Conservation (phyloP, 768 basidiomycete genomes). For the Chiua virens region DNA sequence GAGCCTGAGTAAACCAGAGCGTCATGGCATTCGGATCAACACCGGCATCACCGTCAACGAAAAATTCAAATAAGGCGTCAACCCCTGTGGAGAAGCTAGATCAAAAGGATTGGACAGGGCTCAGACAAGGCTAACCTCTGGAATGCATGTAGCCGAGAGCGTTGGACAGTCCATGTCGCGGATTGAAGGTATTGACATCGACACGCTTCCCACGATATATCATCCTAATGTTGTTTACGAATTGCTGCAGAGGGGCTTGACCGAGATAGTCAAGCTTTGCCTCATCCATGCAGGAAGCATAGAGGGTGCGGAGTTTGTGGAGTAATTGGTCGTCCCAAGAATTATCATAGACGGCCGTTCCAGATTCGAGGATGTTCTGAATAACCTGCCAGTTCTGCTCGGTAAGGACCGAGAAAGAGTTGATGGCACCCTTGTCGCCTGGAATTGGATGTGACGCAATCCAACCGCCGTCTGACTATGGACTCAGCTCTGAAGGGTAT, state of each 20-base stretch:
- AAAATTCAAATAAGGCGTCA: slow-evolving; percentile 73
- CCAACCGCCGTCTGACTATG: slow-evolving; percentile 80
- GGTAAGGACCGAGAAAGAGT: slow-evolving; percentile 69
- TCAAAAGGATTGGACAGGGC: background rate
- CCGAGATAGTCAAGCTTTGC: slow-evolving; percentile 73
- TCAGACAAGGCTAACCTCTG: slow-evolving; percentile 50
- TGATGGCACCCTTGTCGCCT: slow-evolving; percentile 74
- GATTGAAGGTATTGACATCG: slow-evolving; percentile 34
- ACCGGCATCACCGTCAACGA: slow-evolving; percentile 86
- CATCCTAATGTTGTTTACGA: slow-evolving; percentile 60
- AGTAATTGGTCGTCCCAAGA: slow-evolving; percentile 56
- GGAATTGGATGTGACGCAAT: slow-evolving; percentile 79
- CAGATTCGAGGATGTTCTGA: slow-evolving; percentile 62
- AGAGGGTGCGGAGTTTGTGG: slow-evolving; percentile 69
- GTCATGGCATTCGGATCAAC: slow-evolving; percentile 84
- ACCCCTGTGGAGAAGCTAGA: slow-evolving; percentile 50
- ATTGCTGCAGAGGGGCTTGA: slow-evolving; percentile 61
- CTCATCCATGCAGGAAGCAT: slow-evolving; percentile 82
- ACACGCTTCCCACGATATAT: slow-evolving; percentile 58
- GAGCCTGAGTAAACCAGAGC: slow-evolving; percentile 82
- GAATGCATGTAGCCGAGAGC: slow-evolving; percentile 87
- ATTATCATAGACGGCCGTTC: slow-evolving; percentile 35
- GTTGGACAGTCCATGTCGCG: slow-evolving; percentile 67
- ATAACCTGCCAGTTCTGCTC: slow-evolving; percentile 80
- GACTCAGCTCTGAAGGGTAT: slow-evolving; percentile 4